Evolutionary conservation across 78 protist genomes (phyloP), one percentile per base, ranked within the genome.

Genomic region (Speleostelium caveatum): DNA sequence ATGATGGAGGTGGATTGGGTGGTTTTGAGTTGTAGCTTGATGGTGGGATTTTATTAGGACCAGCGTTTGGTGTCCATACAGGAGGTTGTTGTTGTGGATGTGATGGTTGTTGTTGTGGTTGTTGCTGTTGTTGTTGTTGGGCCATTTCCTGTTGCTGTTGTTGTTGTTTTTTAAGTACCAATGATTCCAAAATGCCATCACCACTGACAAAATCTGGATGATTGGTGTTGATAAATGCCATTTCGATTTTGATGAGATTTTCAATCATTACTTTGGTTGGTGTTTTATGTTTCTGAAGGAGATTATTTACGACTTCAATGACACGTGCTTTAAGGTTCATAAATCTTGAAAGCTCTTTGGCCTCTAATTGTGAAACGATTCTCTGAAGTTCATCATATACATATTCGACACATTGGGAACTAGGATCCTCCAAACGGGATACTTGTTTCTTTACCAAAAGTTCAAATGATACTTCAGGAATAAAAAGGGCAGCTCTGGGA

Each of bases 381-480:
- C 94, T 41, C 32, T 77, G 86, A 10, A 98, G 93, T 78, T 98
- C 99, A 8, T 95, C 96, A 63, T 71, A 90, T 14, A 96, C 98
- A n/a, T 87, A 67, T 58, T 96, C 98, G 4, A 94, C 97, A 67
- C 97, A 96, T 73, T 85, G 73, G 2, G 71, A 10, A 8, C 76
- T 49, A 21, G 97, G 97, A 4, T 88, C 96, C 38, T 96, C 95
- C 17, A 97, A 90, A 60, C 86, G 86, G 14, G 56, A 5, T 1
- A 98, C 75, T 22, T 95, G 97, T 38, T 65, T 38, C 58, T 85
- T 69, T 36, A 92, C 96, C 16, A 98, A 68, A n/a, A 75, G 14
- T 75, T 97, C 98, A 65, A 98, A 98, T 0, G 98, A 93, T 26
- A 38, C 72, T 24, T 97, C 99, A 0, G 99, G 98, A 51, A 97